Evolutionary conservation across 2,329 filamentous ascomycete species (phyloP), one percentile per base, ranked within the genome.

Genomic region (Phialocephala sp.): DNA sequence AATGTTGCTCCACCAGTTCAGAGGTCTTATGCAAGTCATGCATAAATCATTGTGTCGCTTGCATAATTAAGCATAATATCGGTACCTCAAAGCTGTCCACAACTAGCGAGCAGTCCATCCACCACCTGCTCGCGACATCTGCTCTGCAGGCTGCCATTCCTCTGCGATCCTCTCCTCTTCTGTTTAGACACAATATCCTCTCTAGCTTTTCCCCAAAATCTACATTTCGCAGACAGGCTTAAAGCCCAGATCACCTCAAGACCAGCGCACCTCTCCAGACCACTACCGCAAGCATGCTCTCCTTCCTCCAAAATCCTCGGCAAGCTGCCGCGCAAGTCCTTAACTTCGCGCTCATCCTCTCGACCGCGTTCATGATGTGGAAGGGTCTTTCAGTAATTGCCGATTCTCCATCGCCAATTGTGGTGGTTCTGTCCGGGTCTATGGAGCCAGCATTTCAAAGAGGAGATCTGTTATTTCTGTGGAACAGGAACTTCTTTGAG

Each of bases 291-390:
- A 57, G 15, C 54, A 59, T 89, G 86, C 77, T 89, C 66, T 82
- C 83, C 69, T 78, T 80, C 63, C 80, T 91, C 67, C 78, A 82
- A 69, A 88, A 88, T 74, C 85, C 87, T 56, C 87, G 89, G 69
- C 88, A 91, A 76, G 82, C 89, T 27, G 83, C 89, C 67, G 82
- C 86, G 15, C 89, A 91, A 79, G 75, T 89, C 65, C 85, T 92
- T 72, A 91, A 91, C 77, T 92, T 92, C 75, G 89, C 86, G 39
- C 84, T 92, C 65, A 89, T 92, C 57, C 86, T 92, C 61, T 88
- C 86, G 5, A 91, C 89, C 11, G 89, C 89, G 0, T 91, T 91
- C 76, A 91, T 91, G 89, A 76, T 91, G 74, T 87, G 85, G 90
- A 92, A 92, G 78, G 88, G 87, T 0, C 82, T 92, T 57, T 89